Evolutionary conservation across 306 rosid species (phyloP).

Genomic region (Quercus glauca): DNA sequence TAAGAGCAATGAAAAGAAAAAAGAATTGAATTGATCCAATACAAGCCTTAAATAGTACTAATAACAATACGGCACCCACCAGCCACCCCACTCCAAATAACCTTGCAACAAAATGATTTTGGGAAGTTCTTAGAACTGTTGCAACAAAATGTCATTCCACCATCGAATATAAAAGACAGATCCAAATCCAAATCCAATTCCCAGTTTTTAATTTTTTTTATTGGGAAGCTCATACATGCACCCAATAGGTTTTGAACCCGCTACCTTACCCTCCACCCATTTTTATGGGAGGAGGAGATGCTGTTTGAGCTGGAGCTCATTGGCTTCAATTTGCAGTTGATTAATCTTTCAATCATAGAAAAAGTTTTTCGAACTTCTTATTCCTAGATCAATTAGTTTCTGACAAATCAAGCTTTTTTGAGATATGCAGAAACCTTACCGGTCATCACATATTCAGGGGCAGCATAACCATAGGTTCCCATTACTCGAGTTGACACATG

Average conservation of each 20-base stretch:
- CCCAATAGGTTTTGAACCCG: too few species aligned
- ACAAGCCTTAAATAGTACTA: background rate
- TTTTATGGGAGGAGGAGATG: too few species aligned
- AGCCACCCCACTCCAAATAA: background rate
- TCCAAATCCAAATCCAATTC: background rate
- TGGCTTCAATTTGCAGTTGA: background rate
- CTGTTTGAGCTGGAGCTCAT: too few species aligned
- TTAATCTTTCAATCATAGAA: background rate
- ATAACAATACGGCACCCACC: background rate
- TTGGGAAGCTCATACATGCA: too few species aligned
- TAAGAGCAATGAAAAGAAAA: background rate
- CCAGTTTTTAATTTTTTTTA: background rate
- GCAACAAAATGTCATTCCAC: background rate
- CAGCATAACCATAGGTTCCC: conserved; percentile 71
- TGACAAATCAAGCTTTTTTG: conserved; percentile 1
- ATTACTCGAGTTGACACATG: conserved; percentile 66
- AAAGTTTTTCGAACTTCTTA: background rate
- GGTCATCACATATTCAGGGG: conserved; percentile 68
- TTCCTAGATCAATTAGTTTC: background rate
- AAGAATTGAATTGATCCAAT: background rate
- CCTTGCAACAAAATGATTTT: too few species aligned
- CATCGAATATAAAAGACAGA: too few species aligned
- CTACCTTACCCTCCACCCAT: too few species aligned
- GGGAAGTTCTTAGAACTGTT: too few species aligned
- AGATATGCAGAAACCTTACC: conserved; percentile 32